Conservation (phyloP, 2,329 filamentous ascomycete genomes). For the Penicillium nordicum region DNA sequence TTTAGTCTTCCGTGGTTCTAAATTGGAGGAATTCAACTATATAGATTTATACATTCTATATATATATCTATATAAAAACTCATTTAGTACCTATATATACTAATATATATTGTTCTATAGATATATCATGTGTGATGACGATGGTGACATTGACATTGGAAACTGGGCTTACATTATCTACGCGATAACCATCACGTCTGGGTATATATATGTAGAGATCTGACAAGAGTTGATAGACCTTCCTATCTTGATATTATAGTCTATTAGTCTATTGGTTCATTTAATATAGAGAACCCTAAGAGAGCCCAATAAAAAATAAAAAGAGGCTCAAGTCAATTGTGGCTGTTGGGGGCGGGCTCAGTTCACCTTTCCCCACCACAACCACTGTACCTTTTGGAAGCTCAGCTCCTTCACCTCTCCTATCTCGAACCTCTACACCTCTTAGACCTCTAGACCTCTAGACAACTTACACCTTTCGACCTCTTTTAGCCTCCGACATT, state of each 20-base stretch:
- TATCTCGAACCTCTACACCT: neutral
- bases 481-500: neutral
- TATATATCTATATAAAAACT: neutral
- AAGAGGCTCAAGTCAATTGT: neutral
- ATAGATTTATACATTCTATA: neutral
- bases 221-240: neutral
- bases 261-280: too few relatives aligned
- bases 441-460: neutral
- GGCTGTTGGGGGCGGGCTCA: neutral
- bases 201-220: neutral
- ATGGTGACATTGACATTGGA: conserved; percentile 6
- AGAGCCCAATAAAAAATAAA: neutral
- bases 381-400: neutral
- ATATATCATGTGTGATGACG: conserved; percentile 7
- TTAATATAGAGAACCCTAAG: neutral
- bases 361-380: conserved; percentile 8
- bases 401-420: conserved; percentile 9
- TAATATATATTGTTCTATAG: neutral
- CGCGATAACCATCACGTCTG: neutral
- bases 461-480: neutral
- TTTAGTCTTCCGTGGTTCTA: neutral
- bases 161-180: neutral
- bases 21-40: neutral
- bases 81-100: neutral
- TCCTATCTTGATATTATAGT: neutral